Percentiles rank a stretch among this genome's conserved stretches.
These are phyloP conservation scores for Skeletonema menzelii DNA, from an alignment of 108 stramenopile species.

Conservation along the genomic window DNA sequence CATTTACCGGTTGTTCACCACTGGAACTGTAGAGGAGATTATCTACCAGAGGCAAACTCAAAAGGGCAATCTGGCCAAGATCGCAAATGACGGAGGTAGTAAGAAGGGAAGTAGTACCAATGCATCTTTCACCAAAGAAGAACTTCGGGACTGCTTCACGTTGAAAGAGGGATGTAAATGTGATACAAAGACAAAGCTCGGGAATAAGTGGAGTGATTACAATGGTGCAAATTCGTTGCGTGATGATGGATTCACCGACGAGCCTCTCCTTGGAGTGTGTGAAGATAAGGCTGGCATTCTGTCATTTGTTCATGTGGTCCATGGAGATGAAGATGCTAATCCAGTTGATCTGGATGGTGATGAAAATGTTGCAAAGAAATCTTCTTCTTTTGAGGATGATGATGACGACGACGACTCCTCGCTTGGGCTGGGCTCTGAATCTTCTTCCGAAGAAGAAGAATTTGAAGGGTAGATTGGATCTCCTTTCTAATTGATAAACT, in stretches of 20 bases:
- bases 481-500: neutral
- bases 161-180: slow-evolving; percentile 58
- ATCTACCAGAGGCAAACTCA: slow-evolving; percentile 79
- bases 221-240: slow-evolving; percentile 26
- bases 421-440: neutral
- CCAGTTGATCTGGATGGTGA: slow-evolving; percentile 8
- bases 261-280: slow-evolving; percentile 46
- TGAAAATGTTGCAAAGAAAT: slow-evolving; percentile 7
- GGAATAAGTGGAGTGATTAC: slow-evolving; percentile 67
- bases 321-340: slow-evolving; percentile 25
- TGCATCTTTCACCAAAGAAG: slow-evolving; percentile 60
- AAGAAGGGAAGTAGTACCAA: slow-evolving; percentile 16
- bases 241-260: slow-evolving; percentile 39
- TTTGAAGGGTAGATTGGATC: slow-evolving; percentile 23
- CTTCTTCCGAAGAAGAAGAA: slow-evolving; percentile 38
- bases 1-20: slow-evolving; percentile 82
- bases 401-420: slow-evolving; percentile 10
- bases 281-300: slow-evolving; percentile 22
- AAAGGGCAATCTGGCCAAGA: slow-evolving; percentile 63
- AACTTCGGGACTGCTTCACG: slow-evolving; percentile 76
- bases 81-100: slow-evolving; percentile 45
- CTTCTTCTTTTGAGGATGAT: slow-evolving; percentile 6
- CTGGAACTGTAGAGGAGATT: slow-evolving; percentile 86
- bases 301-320: slow-evolving; percentile 58
- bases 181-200: slow-evolving; percentile 76